Percentiles rank a stretch among this genome's conserved stretches.
Conservation (phyloP, 73 alveolate species). For the Tetrahymena thermophila region DNA sequence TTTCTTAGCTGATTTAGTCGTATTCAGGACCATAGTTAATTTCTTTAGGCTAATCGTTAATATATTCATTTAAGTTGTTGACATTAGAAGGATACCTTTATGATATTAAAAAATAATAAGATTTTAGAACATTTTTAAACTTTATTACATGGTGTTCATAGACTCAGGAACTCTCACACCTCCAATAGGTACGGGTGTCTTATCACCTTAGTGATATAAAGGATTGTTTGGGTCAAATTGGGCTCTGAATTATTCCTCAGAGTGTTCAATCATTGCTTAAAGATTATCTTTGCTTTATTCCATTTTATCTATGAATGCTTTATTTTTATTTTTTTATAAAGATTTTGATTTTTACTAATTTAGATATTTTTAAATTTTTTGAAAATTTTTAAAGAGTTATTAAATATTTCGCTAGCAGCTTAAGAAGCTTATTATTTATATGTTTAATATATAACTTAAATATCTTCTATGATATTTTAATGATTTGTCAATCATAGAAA, state of each 20-base stretch:
- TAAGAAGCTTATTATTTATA: too few relatives aligned
- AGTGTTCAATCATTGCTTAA: constrained; percentile 4
- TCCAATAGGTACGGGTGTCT: constrained; percentile 42
- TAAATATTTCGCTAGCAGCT: not conserved
- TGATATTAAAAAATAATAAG: not conserved
- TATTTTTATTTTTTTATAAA: not conserved
- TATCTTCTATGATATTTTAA: not conserved
- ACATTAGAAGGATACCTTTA: not conserved
- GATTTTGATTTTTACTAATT: not conserved
- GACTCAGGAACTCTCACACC: constrained; percentile 37
- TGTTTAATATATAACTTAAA: not conserved
- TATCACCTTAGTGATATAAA: constrained; percentile 33
- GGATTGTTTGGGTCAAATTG: constrained; percentile 30
- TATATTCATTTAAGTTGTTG: not conserved
- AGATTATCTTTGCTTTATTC: not conserved
- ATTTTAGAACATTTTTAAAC: not conserved
- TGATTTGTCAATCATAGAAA: not conserved
- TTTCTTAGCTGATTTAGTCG: not conserved
- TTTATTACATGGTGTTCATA: not conserved
- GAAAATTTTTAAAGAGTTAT: not conserved
- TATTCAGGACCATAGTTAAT: not conserved
- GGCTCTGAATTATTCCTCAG: constrained; percentile 8
- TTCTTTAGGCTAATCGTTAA: not conserved
- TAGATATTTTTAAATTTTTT: not conserved
- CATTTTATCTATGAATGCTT: not conserved